These are phyloP conservation scores for Naematelia aurantialba DNA, from an alignment of 768 basidiomycete species.

Conservation along the genomic window DNA sequence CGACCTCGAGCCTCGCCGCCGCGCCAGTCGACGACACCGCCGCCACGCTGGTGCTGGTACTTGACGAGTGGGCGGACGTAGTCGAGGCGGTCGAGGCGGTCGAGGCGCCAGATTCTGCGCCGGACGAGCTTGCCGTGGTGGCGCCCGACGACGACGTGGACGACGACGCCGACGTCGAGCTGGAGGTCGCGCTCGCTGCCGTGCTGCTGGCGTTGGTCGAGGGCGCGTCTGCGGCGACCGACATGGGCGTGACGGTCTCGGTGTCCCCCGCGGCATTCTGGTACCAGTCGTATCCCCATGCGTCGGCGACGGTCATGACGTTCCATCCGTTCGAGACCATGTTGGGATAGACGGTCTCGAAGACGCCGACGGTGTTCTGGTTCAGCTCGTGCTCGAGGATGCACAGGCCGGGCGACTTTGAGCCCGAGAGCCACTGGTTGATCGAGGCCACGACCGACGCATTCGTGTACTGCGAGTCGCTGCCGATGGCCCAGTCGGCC, in stretches of 20 bases:
- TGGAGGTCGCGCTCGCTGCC: conserved; percentile 1
- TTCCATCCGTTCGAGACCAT: conserved; percentile 64
- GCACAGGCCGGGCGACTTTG: conserved; percentile 73
- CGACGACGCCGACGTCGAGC: not conserved
- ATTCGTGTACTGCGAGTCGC: conserved; percentile 54
- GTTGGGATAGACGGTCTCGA: conserved; percentile 54
- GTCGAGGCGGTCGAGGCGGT: not conserved
- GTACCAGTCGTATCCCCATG: conserved; percentile 46
- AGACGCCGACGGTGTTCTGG: conserved; percentile 61
- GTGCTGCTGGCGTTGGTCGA: conserved; percentile 1
- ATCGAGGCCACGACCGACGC: conserved; percentile 57
- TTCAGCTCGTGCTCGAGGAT: conserved; percentile 80
- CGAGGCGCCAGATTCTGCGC: not conserved
- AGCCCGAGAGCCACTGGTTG: conserved; percentile 56
- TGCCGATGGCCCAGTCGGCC: conserved; percentile 67
- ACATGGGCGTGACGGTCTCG: conserved; percentile 23
- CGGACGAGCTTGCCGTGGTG: not conserved
- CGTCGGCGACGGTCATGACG: conserved; percentile 50
- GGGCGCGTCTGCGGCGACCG: conserved; percentile 16
- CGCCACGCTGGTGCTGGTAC: too few relatives aligned
- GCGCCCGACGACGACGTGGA: too few relatives aligned
- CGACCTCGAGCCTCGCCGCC: too few relatives aligned
- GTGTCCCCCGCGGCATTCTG: conserved; percentile 46
- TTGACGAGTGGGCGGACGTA: too few relatives aligned
- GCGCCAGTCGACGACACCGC: too few relatives aligned